Conservation (phyloP, 305 asterid genomes). For the Ajuga reptans region DNA sequence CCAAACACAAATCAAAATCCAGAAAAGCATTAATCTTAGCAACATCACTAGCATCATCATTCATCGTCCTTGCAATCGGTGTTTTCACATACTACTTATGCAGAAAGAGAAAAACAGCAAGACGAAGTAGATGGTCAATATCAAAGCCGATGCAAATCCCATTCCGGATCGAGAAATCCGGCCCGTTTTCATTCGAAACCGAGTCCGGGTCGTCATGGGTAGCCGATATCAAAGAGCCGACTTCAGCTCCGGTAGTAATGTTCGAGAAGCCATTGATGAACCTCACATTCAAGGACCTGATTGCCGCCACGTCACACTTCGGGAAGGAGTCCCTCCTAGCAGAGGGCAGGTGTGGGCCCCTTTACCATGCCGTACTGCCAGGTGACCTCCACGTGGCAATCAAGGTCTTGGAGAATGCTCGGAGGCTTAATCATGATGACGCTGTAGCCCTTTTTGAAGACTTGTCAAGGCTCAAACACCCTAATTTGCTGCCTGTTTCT, state of each 20-base stretch:
- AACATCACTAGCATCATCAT: conserved; percentile 26
- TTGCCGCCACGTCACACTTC: conserved; percentile 79
- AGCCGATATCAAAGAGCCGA: conserved; percentile 77
- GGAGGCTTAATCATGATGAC: conserved; percentile 45
- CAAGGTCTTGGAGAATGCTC: conserved; percentile 66
- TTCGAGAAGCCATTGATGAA: conserved; percentile 93
- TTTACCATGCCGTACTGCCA: conserved; percentile 81
- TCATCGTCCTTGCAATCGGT: conserved; percentile 20
- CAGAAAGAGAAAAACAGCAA: conserved; percentile 44
- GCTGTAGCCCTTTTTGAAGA: conserved; percentile 68
- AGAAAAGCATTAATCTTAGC: conserved; percentile 26
- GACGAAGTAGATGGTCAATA: conserved; percentile 65
- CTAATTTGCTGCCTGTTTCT: conserved; percentile 62
- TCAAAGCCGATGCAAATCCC: conserved; percentile 69
- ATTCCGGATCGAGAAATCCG: conserved; percentile 59
- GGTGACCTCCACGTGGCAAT: conserved; percentile 93
- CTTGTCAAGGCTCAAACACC: conserved; percentile 62
- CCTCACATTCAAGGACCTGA: conserved; percentile 81
- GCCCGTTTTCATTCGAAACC: conserved; percentile 83
- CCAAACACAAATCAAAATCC: conserved; percentile 26
- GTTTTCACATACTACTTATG: conserved; percentile 25
- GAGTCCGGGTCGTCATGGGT: conserved; percentile 92
- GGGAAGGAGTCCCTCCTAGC: conserved; percentile 86
- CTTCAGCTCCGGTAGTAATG: conserved; percentile 80
- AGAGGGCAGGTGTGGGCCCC: conserved; percentile 80